Conservation (phyloP, 768 basidiomycete species). For the Coprinopsis cinerea region DNA sequence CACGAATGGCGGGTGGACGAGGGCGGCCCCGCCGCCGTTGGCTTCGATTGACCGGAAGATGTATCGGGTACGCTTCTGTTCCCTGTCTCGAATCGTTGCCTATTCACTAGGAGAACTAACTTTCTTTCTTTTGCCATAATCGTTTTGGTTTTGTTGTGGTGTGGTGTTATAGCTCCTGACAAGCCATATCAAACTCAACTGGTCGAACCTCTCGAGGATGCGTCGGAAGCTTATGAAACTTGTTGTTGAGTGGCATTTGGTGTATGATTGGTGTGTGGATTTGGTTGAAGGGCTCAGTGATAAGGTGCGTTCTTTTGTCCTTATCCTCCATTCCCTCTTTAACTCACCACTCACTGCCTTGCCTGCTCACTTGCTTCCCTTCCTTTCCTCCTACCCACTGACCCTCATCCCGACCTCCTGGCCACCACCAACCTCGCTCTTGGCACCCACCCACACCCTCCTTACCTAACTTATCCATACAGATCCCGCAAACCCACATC, state of each 20-base stretch:
- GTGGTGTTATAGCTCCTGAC: conserved; percentile 58
- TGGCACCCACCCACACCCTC: too few species aligned
- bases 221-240: conserved; percentile 61
- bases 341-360: background rate
- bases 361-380: too few species aligned
- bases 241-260: conserved; percentile 57
- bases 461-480: conserved; percentile 22
- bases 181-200: conserved; percentile 53
- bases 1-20: conserved; percentile 29
- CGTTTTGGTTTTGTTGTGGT: too few species aligned
- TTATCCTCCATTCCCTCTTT: conserved; percentile 3
- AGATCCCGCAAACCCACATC: conserved; percentile 27
- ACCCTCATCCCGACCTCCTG: too few species aligned
- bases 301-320: conserved; percentile 19
- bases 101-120: conserved; percentile 5
- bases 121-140: conserved; percentile 4
- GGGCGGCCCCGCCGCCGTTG: conserved; percentile 30
- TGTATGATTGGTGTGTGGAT: conserved; percentile 44
- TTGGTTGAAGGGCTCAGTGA: conserved; percentile 26
- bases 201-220: conserved; percentile 64
- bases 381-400: too few species aligned
- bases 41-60: conserved; percentile 34
- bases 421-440: too few species aligned
- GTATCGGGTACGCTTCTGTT: conserved; percentile 29
- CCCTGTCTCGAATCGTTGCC: background rate